A percentile compares a stretch with the other conserved stretches of the same genome.
Evolutionary conservation across 805 yeast genomes (phyloP).

Genomic region (Millerago galiae): DNA sequence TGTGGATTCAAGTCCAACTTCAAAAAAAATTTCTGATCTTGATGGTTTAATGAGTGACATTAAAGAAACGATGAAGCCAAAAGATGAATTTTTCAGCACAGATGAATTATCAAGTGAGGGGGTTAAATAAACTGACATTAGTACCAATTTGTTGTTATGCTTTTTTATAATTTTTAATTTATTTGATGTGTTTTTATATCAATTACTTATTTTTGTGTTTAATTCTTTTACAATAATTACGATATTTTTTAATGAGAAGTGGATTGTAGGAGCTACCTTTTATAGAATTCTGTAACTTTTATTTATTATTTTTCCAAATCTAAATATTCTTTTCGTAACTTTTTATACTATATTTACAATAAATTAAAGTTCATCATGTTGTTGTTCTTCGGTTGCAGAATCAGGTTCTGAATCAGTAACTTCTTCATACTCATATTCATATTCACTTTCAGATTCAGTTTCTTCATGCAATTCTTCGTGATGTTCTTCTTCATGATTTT

Average conservation of each 20-base stretch:
- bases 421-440: neutral
- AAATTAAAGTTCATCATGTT: slow-evolving; percentile 13
- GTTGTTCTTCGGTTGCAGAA: neutral
- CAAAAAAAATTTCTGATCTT: slow-evolving; percentile 6
- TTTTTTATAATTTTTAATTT: neutral
- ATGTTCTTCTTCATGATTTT: neutral
- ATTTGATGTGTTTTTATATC: neutral
- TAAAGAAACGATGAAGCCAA: slow-evolving; percentile 14
- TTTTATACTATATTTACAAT: neutral
- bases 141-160: neutral
- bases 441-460: neutral
- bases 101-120: neutral
- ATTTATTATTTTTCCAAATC: neutral
- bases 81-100: slow-evolving; percentile 2
- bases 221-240: neutral
- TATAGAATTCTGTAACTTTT: no score
- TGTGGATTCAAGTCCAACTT: neutral
- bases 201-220: neutral
- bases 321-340: neutral
- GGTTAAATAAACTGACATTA: neutral
- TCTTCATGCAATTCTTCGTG: no score
- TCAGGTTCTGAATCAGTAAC: neutral
- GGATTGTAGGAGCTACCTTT: no score
- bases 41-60: slow-evolving; percentile 21
- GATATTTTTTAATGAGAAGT: no score